Evolutionary conservation across 1,139 yeast genomes (phyloP).

Genomic region (Hemisphaericaspora subhashii): DNA sequence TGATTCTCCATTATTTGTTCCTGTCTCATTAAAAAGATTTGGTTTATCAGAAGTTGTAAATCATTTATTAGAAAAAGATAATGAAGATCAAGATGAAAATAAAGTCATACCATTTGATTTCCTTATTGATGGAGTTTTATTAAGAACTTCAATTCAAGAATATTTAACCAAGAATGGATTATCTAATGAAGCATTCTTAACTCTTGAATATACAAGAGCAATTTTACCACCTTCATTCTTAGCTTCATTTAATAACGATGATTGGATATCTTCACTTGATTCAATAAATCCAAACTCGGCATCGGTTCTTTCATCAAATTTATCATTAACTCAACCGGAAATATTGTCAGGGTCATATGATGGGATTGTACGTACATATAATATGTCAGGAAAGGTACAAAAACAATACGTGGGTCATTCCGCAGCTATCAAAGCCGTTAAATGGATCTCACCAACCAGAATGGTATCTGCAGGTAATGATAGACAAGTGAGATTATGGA

Average conservation of each 20-base stretch:
- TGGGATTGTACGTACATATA: constrained; percentile 90
- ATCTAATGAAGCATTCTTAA: constrained; percentile 77
- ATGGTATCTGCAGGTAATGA: constrained; percentile 88
- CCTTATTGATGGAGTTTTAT: constrained; percentile 76
- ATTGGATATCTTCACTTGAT: constrained; percentile 88
- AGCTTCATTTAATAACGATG: constrained; percentile 88
- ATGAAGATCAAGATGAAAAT: constrained; percentile 36
- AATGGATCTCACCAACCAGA: constrained; percentile 73
- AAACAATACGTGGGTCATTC: constrained; percentile 86
- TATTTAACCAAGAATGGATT: constrained; percentile 75
- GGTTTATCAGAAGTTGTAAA: constrained; percentile 95
- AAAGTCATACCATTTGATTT: constrained; percentile 89
- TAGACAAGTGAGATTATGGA: constrained; percentile 87
- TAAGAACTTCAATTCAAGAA: constrained; percentile 77
- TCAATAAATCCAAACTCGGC: constrained; percentile 36
- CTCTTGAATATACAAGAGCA: constrained; percentile 87
- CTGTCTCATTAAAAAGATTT: constrained; percentile 79
- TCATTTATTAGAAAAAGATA: constrained; percentile 59
- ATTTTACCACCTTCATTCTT: constrained; percentile 90
- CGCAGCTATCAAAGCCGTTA: constrained; percentile 79
- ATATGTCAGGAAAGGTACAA: constrained; percentile 77
- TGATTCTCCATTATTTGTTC: constrained; percentile 86
- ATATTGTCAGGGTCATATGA: constrained; percentile 91
- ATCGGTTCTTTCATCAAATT: constrained; percentile 31
- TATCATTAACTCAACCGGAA: constrained; percentile 36